Conservation (phyloP, 208 protist species). For the Tetramitus jugosus region DNA sequence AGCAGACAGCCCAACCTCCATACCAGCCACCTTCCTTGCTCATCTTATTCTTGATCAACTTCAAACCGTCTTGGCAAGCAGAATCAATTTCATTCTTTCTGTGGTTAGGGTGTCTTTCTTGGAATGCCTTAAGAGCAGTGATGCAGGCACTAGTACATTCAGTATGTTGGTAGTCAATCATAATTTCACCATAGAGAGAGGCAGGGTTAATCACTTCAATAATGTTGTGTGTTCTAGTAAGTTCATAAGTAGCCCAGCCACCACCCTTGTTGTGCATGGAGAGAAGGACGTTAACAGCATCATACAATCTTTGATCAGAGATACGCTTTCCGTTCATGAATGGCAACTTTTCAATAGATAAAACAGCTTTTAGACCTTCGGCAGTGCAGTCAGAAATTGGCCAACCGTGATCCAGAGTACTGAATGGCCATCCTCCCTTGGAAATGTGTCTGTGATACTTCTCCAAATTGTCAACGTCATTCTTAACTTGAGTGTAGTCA, state of each 20-base stretch:
- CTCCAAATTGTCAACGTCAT: constrained; percentile 65
- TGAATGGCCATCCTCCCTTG: constrained; percentile 94
- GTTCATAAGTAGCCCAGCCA: constrained; percentile 90
- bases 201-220: constrained; percentile 86
- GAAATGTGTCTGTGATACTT: constrained; percentile 83
- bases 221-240: constrained; percentile 59
- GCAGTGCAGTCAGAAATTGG: constrained; percentile 93
- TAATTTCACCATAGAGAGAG: constrained; percentile 92
- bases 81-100: constrained; percentile 66
- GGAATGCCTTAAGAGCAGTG: constrained; percentile 78
- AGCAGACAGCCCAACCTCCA: constrained; percentile 91
- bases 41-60: constrained; percentile 74
- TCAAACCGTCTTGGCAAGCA: constrained; percentile 70
- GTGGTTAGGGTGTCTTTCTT: constrained; percentile 71
- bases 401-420: constrained; percentile 82
- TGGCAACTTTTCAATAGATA: constrained; percentile 48
- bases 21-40: constrained; percentile 78
- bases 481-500: constrained; percentile 74
- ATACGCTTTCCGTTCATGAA: constrained; percentile 6
- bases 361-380: constrained; percentile 80
- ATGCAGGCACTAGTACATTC: constrained; percentile 90
- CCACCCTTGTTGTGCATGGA: constrained; percentile 77
- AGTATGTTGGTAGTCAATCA: constrained; percentile 92
- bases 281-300: constrained; percentile 85
- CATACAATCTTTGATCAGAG: constrained; percentile 39